Evolutionary conservation across 2,329 filamentous ascomycete genomes (phyloP), one percentile per base, ranked within the genome.

Genomic region (Calonectria multiphialidica): DNA sequence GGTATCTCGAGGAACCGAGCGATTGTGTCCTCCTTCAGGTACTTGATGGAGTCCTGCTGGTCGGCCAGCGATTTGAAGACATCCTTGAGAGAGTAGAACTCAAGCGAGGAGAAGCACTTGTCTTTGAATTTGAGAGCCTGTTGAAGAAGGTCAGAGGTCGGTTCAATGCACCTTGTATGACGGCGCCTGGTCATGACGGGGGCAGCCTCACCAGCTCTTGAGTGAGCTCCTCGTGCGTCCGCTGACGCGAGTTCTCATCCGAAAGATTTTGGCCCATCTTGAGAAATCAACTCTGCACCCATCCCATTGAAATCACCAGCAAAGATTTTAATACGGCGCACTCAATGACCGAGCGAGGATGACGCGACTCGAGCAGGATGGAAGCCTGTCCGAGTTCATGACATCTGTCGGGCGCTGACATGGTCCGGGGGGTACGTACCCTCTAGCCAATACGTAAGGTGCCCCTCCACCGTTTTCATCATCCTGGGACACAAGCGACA

Each of bases 1-100:
- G 93, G 93, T 23, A 95, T 88, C 82, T 94, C 92, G 53, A 95
- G 89, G 81, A 94, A 95, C 40, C 92, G 89, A 72, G 91, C 89
- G 75, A 95, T 84, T 13, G 93, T 94, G 64, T 93, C 90, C 80
- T 85, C 92, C 78, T 91, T 93, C 74, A 94, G 88, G 80, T 94
- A 94, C 64, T 87, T 87, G 57, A 94, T 84, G 50, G 87, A 85
- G 61, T 88, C 90, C 79, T 93, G 88, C 18, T 88, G 83, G 77
- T 95, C 93, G 74, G 93, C 92, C 23, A 95, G 90, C 70, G 87
- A 90, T 71, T 88, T 89, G 85, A 95, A 95, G 79, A 94, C 93
- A 80, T 94, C 91, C 77, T 92, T 92, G 83, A 94, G 91, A 37
- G 90, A 94, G 83, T 93, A 94, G 35, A 94, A 85, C 82, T 95